Evolutionary conservation across 768 basidiomycete species (phyloP), one percentile per base, ranked within the genome.

Genomic region (Suillus fuscotomentosus): DNA sequence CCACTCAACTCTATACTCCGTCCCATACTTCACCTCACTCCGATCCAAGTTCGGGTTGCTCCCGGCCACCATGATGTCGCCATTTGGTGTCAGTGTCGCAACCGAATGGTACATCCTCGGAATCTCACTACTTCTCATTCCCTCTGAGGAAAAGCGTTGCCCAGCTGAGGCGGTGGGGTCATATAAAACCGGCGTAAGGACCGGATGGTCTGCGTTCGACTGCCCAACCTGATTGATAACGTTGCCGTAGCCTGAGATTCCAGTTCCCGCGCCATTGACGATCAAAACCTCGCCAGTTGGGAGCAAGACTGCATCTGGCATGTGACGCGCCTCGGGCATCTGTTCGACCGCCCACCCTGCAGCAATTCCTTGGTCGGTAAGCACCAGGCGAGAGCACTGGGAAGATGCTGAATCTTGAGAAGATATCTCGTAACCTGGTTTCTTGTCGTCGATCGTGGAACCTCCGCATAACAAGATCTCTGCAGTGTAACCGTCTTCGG

Each of bases 1-100:
- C 83, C 89, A 88, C 73, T 97, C 95, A 39, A 94, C 90, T 59
- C 94, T 83, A 73, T 96, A 97, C 74, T 97, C 93, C 20, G 94
- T 94, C 38, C 88, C 87, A 72, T 91, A 95, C 71, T 80, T 79
- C 48, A 85, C 69, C 68, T 86, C 88, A 69, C 88, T 92, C 60
- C 90, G 79, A 73, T 94, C 91, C 64, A 93, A 74, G 74, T 94
- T 94, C 31, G 92, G 92, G 70, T 92, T 94, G 65, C 91, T 91
- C 41, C 92, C 92, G 22, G 91, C 88, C 63, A 94, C 86, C 88
- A 94, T 86, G 59, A 94, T 75, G 60, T 84, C 82, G 3, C 88
- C 92, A 38, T 77, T 78, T 8, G 92, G 92, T 9, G 90, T 89
- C 70, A 93, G 76, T 17, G 88, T 91, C 54, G 92, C 92, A 0